Conservation (phyloP, 2,329 filamentous ascomycete genomes). For the Colletotrichum trifolii region DNA sequence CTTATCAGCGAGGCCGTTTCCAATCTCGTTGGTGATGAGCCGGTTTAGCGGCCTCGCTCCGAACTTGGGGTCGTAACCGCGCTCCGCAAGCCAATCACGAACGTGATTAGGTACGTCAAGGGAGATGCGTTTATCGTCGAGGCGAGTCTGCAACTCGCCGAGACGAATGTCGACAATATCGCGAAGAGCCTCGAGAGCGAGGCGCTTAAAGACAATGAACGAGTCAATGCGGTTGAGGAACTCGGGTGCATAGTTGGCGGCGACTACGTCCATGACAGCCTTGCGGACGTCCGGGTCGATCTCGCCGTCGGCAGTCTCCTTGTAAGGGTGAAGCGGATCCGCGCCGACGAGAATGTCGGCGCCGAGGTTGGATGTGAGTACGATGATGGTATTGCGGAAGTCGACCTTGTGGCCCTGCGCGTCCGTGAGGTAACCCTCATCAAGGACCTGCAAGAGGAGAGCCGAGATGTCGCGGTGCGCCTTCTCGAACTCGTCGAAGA, state of each 20-base stretch:
- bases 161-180: constrained; percentile 96
- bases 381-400: constrained; percentile 96
- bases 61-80: constrained; percentile 91
- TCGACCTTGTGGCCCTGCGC: constrained; percentile 96
- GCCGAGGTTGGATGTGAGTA: constrained; percentile 94
- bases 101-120: constrained; percentile 78
- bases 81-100: constrained; percentile 87
- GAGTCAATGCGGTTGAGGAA: constrained; percentile 97
- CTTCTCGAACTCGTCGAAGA: constrained; percentile 99
- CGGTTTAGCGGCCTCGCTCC: constrained; percentile 92
- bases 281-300: constrained; percentile 79
- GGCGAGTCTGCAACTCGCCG: constrained; percentile 81
- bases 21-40: constrained; percentile 89
- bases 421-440: constrained; percentile 96
- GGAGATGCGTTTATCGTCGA: constrained; percentile 86
- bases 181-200: constrained; percentile 80
- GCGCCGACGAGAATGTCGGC: constrained; percentile 89
- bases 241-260: constrained; percentile 81
- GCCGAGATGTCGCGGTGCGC: constrained; percentile 95
- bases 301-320: constrained; percentile 71
- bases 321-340: constrained; percentile 72
- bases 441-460: constrained; percentile 90
- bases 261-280: constrained; percentile 90
- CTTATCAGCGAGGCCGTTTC: constrained; percentile 87
- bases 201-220: constrained; percentile 94